Base-by-base conservation (phyloP, 768 basidiomycete species). In the Hericium erinaceus region DNA sequence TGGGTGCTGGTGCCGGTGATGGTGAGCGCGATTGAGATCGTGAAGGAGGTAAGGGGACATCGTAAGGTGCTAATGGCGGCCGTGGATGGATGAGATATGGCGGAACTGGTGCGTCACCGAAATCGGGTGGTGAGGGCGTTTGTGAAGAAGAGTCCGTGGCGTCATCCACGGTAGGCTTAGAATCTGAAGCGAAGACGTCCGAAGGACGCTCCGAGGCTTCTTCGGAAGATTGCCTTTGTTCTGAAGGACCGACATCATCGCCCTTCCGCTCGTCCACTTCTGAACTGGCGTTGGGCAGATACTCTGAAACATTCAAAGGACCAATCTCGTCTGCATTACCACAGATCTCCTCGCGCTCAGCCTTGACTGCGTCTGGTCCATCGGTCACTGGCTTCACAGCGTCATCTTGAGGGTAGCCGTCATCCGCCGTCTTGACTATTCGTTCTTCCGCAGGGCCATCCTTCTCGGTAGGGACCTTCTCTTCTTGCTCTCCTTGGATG, bases 1-100 rank as follows among this genome's bases (percentile, higher is more conserved):
- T 41, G 39, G 39, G 77, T 61, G 64, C 58, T 60, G 70, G 57
- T 58, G 54, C 39, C 58, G 26, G 41, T 48, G 15, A 38, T 48
- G 41, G 58, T 52, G 39, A 55, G 51, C 8, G 58, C 13, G 18
- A 39, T 51, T 39, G 59, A 61, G 41, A 44, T 15, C 41, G 41
- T 15, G 41, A 44, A 18, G 41, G 41, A n/a, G 41, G 41, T 15
- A 44, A 18, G 41, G 41, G 41, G 10, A 44, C 2, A 15, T 44
- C 18, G 41, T 16, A 15, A 9, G 33, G 33, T 33, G 33, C 33
- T 33, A 33, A 33, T 33, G 33, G 33, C 33, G 8, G 33, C 8
- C 8, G 9, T 33, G 41, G 41, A 8, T 37, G 50, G 10, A 48
- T 16, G 13, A 44, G 40, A 11, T 4, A 40, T 37, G 40, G 22